Conservation (phyloP, 495 filamentous ascomycete genomes). For the Penicillium canescens region DNA sequence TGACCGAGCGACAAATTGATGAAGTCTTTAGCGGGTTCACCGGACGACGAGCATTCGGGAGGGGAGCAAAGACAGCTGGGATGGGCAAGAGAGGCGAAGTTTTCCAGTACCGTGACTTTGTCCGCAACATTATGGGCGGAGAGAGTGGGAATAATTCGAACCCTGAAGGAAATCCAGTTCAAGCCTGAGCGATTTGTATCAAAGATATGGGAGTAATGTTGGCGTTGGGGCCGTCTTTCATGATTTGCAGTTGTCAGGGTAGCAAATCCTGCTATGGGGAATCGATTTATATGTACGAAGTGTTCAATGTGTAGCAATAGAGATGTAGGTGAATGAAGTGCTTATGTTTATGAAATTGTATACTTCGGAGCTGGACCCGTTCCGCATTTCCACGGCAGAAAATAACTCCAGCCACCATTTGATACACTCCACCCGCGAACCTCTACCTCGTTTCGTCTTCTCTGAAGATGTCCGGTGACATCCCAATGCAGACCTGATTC, state of each 20-base stretch:
- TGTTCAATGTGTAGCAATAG: too few relatives aligned
- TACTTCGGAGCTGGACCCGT: neutral
- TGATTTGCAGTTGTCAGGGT: neutral
- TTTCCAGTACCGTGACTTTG: constrained; percentile 49
- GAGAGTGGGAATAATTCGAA: constrained; percentile 34
- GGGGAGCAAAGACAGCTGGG: constrained; percentile 27
- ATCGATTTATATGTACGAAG: too few relatives aligned
- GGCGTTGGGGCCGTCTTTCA: constrained; percentile 15
- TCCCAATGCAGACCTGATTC: constrained; percentile 10
- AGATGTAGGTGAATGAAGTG: too few relatives aligned
- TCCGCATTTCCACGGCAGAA: constrained; percentile 14
- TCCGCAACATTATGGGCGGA: constrained; percentile 40
- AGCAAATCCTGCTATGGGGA: neutral
- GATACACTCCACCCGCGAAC: constrained; percentile 6
- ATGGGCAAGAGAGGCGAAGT: constrained; percentile 44
- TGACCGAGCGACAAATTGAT: constrained; percentile 79
- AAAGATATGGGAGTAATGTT: constrained; percentile 7
- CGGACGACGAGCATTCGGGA: constrained; percentile 70
- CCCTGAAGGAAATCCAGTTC: constrained; percentile 20
- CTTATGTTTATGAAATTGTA: neutral
- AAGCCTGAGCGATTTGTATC: constrained; percentile 21
- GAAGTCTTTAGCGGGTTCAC: constrained; percentile 81
- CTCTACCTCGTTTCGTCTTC: neutral
- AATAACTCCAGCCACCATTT: constrained; percentile 27
- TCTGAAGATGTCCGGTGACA: neutral